Percentiles rank a stretch among this genome's conserved stretches.
phyloP scores from a whole-genome alignment of 2,329 filamentous ascomycete genomes.

The Fusarium sp. region DNA sequence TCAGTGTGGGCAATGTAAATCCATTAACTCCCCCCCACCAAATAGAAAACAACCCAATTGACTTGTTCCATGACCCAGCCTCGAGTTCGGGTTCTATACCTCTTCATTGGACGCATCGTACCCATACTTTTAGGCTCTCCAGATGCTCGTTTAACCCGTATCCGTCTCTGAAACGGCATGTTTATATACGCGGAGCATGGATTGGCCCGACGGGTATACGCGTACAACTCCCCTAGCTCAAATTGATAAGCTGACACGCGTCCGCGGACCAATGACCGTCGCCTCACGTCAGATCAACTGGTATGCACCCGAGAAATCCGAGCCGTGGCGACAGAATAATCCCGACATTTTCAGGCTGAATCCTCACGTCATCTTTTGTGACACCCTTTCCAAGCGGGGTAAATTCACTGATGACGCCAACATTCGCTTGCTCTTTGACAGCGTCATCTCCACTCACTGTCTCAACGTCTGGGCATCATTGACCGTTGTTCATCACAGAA shows the following conservation, averaged over 20 bases:
- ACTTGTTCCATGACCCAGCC: neutral
- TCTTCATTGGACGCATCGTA: neutral
- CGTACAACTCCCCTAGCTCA: constrained; percentile 14
- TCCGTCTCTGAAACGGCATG: neutral
- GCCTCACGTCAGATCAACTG: constrained; percentile 26
- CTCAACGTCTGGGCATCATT: constrained; percentile 29
- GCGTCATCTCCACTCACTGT: constrained; percentile 10
- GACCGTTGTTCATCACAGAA: neutral
- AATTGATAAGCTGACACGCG: constrained; percentile 22
- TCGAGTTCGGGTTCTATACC: neutral
- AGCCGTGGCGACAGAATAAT: constrained; percentile 4
- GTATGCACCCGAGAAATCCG: constrained; percentile 21
- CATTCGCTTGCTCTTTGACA: constrained; percentile 7
- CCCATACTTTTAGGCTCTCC: too few species aligned
- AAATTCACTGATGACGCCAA: constrained; percentile 34
- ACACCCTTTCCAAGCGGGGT: constrained; percentile 20
- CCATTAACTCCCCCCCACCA: too few species aligned
- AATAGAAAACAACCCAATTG: neutral
- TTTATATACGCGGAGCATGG: neutral
- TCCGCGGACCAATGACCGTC: neutral
- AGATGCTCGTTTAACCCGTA: neutral
- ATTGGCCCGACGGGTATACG: constrained; percentile 10
- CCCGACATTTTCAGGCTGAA: neutral
- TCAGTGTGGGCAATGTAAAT: too few species aligned
- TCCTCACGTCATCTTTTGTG: neutral